A percentile compares a stretch with the other conserved stretches of the same genome.
Evolutionary conservation across 352 stramenopile species (phyloP).

Genomic region (Globisporangium radiosum): DNA sequence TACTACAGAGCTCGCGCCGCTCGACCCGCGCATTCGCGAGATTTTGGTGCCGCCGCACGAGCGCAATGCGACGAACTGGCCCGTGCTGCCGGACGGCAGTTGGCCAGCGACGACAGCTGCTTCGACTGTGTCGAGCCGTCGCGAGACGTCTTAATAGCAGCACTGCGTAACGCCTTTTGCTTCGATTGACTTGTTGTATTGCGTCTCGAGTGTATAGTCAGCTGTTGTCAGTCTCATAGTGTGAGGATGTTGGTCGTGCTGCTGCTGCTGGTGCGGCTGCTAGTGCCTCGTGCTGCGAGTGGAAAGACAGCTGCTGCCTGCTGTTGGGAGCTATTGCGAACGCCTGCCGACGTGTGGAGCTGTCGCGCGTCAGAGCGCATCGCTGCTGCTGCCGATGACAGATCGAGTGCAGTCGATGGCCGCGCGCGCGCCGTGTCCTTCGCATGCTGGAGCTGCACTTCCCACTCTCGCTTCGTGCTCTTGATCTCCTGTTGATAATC

Average conservation of each 20-base stretch:
- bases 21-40: conserved; percentile 62
- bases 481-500: conserved; percentile 48
- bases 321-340: conserved; percentile 24
- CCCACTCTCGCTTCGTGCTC: conserved; percentile 74
- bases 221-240: conserved; percentile 17
- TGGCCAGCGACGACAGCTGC: conserved; percentile 45
- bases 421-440: conserved; percentile 35
- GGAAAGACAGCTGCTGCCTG: conserved; percentile 22
- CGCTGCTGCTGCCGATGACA: conserved; percentile 9
- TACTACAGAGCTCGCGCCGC: conserved; percentile 60
- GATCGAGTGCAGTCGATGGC: conserved; percentile 50
- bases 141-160: conserved; percentile 19
- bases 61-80: conserved; percentile 73
- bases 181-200: conserved; percentile 24
- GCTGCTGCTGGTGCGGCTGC: conserved; percentile 2
- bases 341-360: conserved; percentile 51
- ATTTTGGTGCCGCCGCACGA: conserved; percentile 71
- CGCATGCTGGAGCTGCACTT: conserved; percentile 45
- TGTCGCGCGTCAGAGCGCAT: conserved; percentile 14
- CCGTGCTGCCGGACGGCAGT: conserved; percentile 55
- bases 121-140: conserved; percentile 12
- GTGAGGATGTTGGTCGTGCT: conserved; percentile 52
- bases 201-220: background rate
- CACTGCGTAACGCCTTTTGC: conserved; percentile 26
- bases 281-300: conserved; percentile 5